Evolutionary conservation across 192 early-diverging fungal species (phyloP).

Genomic region (Paraglomus brasilianum): DNA sequence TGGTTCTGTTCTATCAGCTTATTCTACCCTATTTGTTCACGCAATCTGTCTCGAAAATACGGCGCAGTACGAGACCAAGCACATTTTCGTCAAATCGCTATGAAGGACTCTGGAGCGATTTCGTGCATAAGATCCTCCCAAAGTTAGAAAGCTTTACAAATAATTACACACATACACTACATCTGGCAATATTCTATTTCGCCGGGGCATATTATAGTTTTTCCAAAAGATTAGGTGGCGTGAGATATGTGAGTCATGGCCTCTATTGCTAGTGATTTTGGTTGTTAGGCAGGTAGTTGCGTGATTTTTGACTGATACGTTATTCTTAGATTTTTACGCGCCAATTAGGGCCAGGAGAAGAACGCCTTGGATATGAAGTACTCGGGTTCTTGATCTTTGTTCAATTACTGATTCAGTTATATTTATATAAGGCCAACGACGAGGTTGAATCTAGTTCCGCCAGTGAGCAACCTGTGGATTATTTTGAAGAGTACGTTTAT

Average conservation of each 20-base stretch:
- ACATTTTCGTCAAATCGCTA: slow-evolving; percentile 25
- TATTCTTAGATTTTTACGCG: slow-evolving; percentile 69
- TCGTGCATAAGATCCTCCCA: slow-evolving; percentile 36
- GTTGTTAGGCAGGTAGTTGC: background rate
- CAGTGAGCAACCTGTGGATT: slow-evolving; percentile 9
- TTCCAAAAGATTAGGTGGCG: slow-evolving; percentile 74
- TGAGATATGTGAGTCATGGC: slow-evolving; percentile 65
- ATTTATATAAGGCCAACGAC: slow-evolving; percentile 41
- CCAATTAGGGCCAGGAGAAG: slow-evolving; percentile 69
- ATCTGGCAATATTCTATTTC: slow-evolving; percentile 90
- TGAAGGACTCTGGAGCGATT: slow-evolving; percentile 13
- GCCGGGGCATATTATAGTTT: slow-evolving; percentile 77
- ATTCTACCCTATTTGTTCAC: slow-evolving; percentile 47
- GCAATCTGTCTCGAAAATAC: slow-evolving; percentile 35
- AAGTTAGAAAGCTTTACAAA: slow-evolving; percentile 47
- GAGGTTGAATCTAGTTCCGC: slow-evolving; percentile 32
- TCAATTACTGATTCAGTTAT: slow-evolving; percentile 65
- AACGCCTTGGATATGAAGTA: slow-evolving; percentile 77
- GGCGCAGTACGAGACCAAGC: slow-evolving; percentile 31
- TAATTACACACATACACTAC: slow-evolving; percentile 56
- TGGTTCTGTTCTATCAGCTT: slow-evolving; percentile 45
- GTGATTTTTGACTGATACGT: background rate
- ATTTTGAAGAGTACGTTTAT: slow-evolving; percentile 28
- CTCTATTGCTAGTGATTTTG: background rate
- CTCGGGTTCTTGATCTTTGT: slow-evolving; percentile 78